Evolutionary conservation across 345 rosid species (phyloP).

Genomic region (Hevea brasiliensis): DNA sequence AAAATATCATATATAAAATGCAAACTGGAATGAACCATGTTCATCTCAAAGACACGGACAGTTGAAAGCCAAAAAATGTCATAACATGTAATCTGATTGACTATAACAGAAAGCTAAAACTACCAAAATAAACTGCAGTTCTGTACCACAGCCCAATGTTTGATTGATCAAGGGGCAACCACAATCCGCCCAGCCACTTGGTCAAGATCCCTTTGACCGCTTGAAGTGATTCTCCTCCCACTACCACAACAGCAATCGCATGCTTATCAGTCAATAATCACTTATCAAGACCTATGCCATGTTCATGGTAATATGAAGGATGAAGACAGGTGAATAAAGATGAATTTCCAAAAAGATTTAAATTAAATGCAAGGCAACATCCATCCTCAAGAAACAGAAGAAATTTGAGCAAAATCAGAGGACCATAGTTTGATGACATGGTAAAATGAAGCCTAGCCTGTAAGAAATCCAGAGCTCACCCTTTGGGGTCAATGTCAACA

Average conservation of each 20-base stretch:
- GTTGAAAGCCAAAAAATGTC: too few species aligned
- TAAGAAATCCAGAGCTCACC: constrained; percentile 34
- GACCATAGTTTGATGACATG: neutral
- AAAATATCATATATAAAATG: too few species aligned
- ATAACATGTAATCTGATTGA: too few species aligned
- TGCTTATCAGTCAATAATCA: neutral
- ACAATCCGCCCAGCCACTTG: constrained; percentile 38
- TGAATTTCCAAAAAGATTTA: neutral
- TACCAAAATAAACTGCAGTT: neutral
- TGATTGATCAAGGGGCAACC: constrained; percentile 23
- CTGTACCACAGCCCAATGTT: neutral
- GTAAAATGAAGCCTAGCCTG: too few species aligned
- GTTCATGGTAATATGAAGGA: neutral
- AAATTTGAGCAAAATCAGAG: neutral
- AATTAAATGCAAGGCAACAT: neutral
- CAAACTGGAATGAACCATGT: too few species aligned
- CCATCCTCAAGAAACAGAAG: constrained; percentile 1
- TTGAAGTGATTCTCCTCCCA: constrained; percentile 36
- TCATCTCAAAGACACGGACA: too few species aligned
- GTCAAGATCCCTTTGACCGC: constrained; percentile 36
- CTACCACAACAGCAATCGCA: constrained; percentile 10
- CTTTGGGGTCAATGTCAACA: constrained; percentile 30
- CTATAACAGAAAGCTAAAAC: neutral
- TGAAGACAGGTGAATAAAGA: too few species aligned
- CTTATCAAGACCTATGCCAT: neutral